Conservation (phyloP, 2,329 filamentous ascomycete genomes). For the Cylindrodendrum hubeiense region DNA sequence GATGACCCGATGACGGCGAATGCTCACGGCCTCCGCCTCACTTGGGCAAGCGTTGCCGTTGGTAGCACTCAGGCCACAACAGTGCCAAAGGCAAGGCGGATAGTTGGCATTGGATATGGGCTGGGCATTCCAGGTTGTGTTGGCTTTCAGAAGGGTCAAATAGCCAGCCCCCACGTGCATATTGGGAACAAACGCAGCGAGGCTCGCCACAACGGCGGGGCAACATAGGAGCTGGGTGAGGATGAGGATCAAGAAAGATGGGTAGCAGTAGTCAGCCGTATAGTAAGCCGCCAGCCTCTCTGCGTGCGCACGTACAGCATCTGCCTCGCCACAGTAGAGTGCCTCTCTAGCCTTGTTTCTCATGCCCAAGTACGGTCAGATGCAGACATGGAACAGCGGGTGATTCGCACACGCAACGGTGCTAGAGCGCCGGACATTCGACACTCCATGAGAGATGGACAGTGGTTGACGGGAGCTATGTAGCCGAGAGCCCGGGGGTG, state of each 20-base stretch:
- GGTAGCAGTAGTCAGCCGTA: neutral
- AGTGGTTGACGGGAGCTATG: neutral
- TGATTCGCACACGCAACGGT: neutral
- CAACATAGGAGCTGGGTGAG: neutral
- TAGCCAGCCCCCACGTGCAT: neutral
- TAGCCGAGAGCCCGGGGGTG: slow-evolving; percentile 16
- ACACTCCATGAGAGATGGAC: neutral
- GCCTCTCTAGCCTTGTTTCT: neutral
- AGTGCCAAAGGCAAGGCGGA: neutral
- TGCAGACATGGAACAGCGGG: neutral
- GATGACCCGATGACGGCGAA: neutral
- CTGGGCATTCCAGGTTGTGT: neutral
- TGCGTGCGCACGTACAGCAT: neutral
- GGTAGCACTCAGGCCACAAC: neutral
- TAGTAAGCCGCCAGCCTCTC: neutral
- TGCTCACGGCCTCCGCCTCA: neutral
- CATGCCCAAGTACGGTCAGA: neutral
- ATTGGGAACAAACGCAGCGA: too few relatives aligned
- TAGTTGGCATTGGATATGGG: neutral
- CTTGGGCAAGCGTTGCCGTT: neutral
- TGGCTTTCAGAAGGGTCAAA: neutral
- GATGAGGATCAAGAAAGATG: neutral
- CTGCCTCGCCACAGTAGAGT: neutral
- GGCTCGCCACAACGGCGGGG: neutral
- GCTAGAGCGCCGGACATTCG: neutral